Conservation (phyloP, 164 flowering plant species). For the Magnolia officinalis region DNA sequence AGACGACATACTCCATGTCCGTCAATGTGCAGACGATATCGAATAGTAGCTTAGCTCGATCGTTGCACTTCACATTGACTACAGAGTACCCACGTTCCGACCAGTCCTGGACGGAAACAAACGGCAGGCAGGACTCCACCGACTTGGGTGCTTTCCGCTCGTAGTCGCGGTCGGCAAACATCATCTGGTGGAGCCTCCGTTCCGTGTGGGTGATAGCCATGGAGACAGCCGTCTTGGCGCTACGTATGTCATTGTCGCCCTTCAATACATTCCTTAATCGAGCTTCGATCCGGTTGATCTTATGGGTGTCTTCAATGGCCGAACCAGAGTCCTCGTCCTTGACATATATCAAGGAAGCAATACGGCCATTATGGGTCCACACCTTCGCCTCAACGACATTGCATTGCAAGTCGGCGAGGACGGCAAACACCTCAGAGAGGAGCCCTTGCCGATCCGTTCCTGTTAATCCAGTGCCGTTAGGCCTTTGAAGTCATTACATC, state of each 20-base stretch:
- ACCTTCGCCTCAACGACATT: constrained; percentile 74
- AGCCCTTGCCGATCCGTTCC: constrained; percentile 77
- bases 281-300: constrained; percentile 44
- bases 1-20: constrained; percentile 34
- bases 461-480: constrained; percentile 65
- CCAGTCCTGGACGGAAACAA: constrained; percentile 18
- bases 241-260: constrained; percentile 60
- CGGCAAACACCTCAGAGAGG: constrained; percentile 76
- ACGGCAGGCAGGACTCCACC: background rate
- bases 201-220: constrained; percentile 62
- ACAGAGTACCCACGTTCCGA: constrained; percentile 30
- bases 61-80: constrained; percentile 27
- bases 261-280: constrained; percentile 60
- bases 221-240: constrained; percentile 61
- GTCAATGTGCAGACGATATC: constrained; percentile 30
- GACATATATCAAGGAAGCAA: constrained; percentile 60
- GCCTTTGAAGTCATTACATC: constrained; percentile 29
- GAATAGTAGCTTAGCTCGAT: constrained; percentile 26
- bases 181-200: constrained; percentile 79
- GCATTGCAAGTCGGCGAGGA: constrained; percentile 56
- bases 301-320: constrained; percentile 65
- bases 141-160: constrained; percentile 21
- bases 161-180: constrained; percentile 79
- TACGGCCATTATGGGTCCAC: constrained; percentile 82
- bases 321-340: constrained; percentile 65